Conservation (phyloP, 1,284 basidiomycete species). For the Cryptococcus sp. region DNA sequence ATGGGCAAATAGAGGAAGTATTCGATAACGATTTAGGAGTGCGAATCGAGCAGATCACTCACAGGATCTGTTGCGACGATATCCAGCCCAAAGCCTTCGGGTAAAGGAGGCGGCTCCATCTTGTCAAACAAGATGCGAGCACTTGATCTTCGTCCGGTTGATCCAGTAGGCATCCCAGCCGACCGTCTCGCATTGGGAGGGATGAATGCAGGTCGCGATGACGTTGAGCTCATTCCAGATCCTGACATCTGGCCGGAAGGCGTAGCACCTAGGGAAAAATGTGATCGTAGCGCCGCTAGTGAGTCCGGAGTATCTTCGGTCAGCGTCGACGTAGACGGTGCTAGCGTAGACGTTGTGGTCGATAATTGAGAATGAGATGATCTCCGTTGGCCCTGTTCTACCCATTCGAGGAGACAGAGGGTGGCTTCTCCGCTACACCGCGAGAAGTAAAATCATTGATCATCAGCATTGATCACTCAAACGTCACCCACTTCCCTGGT, state of each 20-base stretch:
- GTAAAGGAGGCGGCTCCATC: conserved; percentile 18
- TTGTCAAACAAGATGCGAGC: conserved; percentile 2
- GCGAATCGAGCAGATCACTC: too few species aligned
- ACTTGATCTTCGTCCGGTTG: background rate
- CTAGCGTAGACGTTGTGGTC: background rate
- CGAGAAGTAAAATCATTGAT: background rate
- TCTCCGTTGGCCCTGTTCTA: conserved; percentile 17
- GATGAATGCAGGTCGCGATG: conserved; percentile 35
- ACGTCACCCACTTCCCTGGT: background rate
- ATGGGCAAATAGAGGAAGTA: too few species aligned
- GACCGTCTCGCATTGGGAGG: conserved; percentile 34
- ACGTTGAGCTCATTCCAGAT: background rate
- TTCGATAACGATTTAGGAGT: too few species aligned
- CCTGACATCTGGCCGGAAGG: background rate
- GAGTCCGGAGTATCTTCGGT: conserved; percentile 10
- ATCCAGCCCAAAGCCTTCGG: conserved; percentile 20
- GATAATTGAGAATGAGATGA: background rate
- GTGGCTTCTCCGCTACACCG: conserved; percentile 51
- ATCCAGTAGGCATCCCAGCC: background rate
- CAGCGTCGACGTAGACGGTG: conserved; percentile 1
- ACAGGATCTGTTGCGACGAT: conserved; percentile 55
- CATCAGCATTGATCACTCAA: background rate
- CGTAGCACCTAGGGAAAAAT: background rate
- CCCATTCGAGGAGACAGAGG: conserved; percentile 50
- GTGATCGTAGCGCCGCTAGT: conserved; percentile 14